Base-by-base conservation (phyloP, 208 protist species). In the Trichomonas gallinae region DNA sequence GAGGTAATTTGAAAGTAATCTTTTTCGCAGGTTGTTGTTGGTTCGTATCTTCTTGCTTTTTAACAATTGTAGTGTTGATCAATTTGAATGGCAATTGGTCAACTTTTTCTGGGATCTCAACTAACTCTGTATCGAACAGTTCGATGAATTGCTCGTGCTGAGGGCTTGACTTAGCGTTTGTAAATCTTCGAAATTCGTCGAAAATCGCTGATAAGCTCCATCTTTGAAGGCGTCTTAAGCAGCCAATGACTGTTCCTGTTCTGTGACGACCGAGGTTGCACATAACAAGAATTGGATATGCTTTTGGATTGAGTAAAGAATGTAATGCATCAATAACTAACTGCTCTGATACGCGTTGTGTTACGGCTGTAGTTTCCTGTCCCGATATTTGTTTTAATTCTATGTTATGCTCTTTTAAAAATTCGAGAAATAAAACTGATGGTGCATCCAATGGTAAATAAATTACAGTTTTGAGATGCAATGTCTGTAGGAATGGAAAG, bases 71-170 rank as follows among this genome's bases (percentile, higher is more conserved):
- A 8, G 58, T 72, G 26, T 72, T 72, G 11, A 72, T 72, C 26
- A 72, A 72, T n/a, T 72, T 72, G 58, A 89, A 89, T 44, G 83
- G 83, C 17, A 89, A 46, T n/a, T 89, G 34, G 8, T 89, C 38
- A 26, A 46, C 83, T 31, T 96, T 72, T 26, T 44, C 34, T 44
- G 89, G 89, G 3, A 51, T 44, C 15, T 96, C 31, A 10, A 99
- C 98, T 10, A 99, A 97, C 83, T 99, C 99, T 31, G 98, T 99
- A 97, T 99, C 99, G 96, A 99, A 99, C 31, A 99, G 97, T 97
- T 99, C 99, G 96, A 99, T 99, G 97, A 99, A 99, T 97, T 99
- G 99, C 97, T 99, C 99, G 97, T 99, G 99, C 81, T 99, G 97
- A 98, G 98, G 96, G 1, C 87, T 96, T 1, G 98, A 97, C 96